Evolutionary conservation across 139 green algal genomes (phyloP), one percentile per base, ranked within the genome.

Genomic region (Chlamydomonas incerta): DNA sequence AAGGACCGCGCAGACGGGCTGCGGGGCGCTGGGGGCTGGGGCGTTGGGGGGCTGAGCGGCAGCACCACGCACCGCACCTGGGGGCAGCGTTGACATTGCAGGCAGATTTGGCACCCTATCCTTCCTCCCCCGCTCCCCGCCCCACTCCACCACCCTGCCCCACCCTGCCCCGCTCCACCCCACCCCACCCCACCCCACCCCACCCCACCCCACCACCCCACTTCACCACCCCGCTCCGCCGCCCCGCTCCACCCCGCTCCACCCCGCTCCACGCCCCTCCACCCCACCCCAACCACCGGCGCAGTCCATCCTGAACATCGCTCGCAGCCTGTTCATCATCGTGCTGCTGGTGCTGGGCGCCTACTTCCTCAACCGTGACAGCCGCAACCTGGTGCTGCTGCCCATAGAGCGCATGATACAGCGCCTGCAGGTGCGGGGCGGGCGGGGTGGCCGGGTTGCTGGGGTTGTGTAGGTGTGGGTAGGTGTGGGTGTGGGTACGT

Each of bases 361-460:
- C 0, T 84, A 96, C 37, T 90, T 97, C 28, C 96, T 99, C 77
- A 96, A 93, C 71, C 89, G 88, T 18, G 97, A 99, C 90, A 92
- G 91, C 23, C 94, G 95, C 70, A 46, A 84, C 18, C 91, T 99
- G 65, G 97, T 99, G 68, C 89, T 99, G 46, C 87, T 91, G 66
- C 97, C 97, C 46, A 95, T 99, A 55, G 96, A 99, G 91, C 91
- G 96, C 63, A 99, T 99, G 95, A 83, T 99, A 37, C 89, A 94
- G 68, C 73, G 86, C 1, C 81, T 95, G n/a, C 74, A 89, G 69
- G 69, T 80, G 69, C 1, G 77, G 74, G 35, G 66, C 31, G 55
- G 18, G 55, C 55, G 20, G 55, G 20, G 55, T 10, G 11, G 18
- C 10, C 50, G 50, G n/a, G n/a, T n/a, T n/a, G n/a, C n/a, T n/a